A percentile compares a stretch with the other conserved stretches of the same genome.
Conservation (phyloP, 441 rosid species). For the Eutrema salsugineum region DNA sequence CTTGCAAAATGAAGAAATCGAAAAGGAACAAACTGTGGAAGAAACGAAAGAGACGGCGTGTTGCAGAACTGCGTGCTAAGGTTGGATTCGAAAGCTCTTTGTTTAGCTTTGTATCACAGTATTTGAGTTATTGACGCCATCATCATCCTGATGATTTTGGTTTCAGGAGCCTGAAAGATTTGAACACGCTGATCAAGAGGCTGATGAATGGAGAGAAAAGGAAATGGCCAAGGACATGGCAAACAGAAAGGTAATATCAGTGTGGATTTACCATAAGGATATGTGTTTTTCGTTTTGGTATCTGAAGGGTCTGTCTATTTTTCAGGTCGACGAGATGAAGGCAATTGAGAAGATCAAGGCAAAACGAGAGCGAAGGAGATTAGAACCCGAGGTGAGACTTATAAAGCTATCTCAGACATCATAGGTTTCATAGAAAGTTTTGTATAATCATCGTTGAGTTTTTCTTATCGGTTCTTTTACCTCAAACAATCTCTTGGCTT, state of each 20-base stretch:
- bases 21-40: conserved; percentile 78
- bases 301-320: background rate
- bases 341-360: conserved; percentile 83
- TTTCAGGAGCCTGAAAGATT: conserved; percentile 55
- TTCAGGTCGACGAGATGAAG: conserved; percentile 88
- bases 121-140: no score
- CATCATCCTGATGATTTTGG: conserved; percentile 5
- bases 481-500: background rate
- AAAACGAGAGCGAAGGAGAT: conserved; percentile 69
- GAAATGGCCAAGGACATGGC: conserved; percentile 81
- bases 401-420: background rate
- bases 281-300: conserved; percentile 11
- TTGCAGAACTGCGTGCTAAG: conserved; percentile 60
- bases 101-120: no score
- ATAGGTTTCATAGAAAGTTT: no score
- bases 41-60: conserved; percentile 58
- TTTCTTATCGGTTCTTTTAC: background rate
- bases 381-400: conserved; percentile 78
- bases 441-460: no score
- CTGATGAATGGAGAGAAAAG: conserved; percentile 83
- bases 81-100: conserved; percentile 34
- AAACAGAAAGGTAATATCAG: conserved; percentile 45
- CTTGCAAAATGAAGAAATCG: conserved; percentile 48
- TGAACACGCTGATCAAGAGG: conserved; percentile 60
- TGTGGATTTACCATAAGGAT: background rate